Base-by-base conservation (phyloP, 176 grass and related monocot species). In the Microstegium vimineum region DNA sequence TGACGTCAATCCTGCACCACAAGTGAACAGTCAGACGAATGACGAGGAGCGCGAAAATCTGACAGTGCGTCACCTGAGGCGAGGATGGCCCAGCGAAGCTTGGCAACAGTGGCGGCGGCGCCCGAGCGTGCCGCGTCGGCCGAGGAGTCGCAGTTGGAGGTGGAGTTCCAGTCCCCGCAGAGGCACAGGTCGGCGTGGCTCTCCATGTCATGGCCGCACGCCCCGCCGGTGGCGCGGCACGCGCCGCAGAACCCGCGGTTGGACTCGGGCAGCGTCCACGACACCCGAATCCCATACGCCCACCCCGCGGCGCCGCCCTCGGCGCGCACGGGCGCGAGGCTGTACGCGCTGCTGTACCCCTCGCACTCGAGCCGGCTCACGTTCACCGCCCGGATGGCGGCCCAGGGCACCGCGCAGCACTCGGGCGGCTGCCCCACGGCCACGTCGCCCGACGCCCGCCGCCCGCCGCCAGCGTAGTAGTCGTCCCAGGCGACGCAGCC, bases 331-430 rank as follows among this genome's bases (percentile, higher is more conserved):
- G 95, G 95, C 54, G 95, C 92, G 10, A 94, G 69, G 78, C 85
- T 98, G 90, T 98, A 98, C 5, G 95, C 92, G 41, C 95, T 98
- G 85, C 92, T 98, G 92, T 98, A 98, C 52, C 95, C 95, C 69
- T 98, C 90, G 76, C 95, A 98, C 73, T 90, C 56, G 5, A 98
- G 80, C 30, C 88, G 90, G 59, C 82, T 90, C 65, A 98, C 83
- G 82, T 98, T 98, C 85, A 98, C 86, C 27, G 86, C 78, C 30
- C 85, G 63, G 80, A 95, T 89, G 4, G 95, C 92, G 12, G 27
- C 69, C 69, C 91, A 90, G 16, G 94, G 81, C 79, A 98, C 47
- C 6, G 82, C 95, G 86, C 92, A 98, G 75, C 95, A 98, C 83
- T 93, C 92, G 8, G 92, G 95, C 47, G 92, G 88, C 61, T 75